A percentile compares a stretch with the other conserved stretches of the same genome.
Conservation (phyloP, 169 alveolate genomes). For the Cryptosporidium ubiquitum region DNA sequence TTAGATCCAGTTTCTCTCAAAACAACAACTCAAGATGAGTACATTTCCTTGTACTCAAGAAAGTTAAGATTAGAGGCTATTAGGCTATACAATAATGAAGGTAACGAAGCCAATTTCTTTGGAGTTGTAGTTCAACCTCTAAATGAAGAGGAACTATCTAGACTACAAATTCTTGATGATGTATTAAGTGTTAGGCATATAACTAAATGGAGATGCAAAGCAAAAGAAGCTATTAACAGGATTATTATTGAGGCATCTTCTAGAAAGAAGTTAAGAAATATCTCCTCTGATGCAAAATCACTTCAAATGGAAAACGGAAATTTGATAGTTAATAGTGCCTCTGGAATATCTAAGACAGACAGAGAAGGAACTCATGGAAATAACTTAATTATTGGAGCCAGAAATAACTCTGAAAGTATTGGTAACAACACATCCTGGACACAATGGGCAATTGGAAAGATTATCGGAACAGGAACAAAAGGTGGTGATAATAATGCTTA, state of each 20-base stretch:
- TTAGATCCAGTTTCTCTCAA: slow-evolving; percentile 59
- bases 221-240: slow-evolving; percentile 55
- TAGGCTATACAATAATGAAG: slow-evolving; percentile 27
- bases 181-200: slow-evolving; percentile 53
- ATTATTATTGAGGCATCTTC: slow-evolving; percentile 72
- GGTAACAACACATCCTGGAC: slow-evolving; percentile 40
- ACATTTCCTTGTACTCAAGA: slow-evolving; percentile 61
- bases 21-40: slow-evolving; percentile 65
- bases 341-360: background rate
- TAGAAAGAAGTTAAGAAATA: slow-evolving; percentile 38
- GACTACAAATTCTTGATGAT: slow-evolving; percentile 60
- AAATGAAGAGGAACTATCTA: background rate
- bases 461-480: slow-evolving; percentile 28
- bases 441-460: slow-evolving; percentile 63
- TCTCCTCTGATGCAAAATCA: slow-evolving; percentile 55
- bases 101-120: slow-evolving; percentile 38
- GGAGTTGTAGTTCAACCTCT: slow-evolving; percentile 53
- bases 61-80: slow-evolving; percentile 51
- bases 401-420: background rate
- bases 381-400: background rate
- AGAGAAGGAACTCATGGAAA: background rate
- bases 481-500: background rate
- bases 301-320: slow-evolving; percentile 68
- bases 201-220: slow-evolving; percentile 69
- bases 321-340: background rate